Evolutionary conservation across 768 basidiomycete genomes (phyloP).

Genomic region (Auricularia cornea): DNA sequence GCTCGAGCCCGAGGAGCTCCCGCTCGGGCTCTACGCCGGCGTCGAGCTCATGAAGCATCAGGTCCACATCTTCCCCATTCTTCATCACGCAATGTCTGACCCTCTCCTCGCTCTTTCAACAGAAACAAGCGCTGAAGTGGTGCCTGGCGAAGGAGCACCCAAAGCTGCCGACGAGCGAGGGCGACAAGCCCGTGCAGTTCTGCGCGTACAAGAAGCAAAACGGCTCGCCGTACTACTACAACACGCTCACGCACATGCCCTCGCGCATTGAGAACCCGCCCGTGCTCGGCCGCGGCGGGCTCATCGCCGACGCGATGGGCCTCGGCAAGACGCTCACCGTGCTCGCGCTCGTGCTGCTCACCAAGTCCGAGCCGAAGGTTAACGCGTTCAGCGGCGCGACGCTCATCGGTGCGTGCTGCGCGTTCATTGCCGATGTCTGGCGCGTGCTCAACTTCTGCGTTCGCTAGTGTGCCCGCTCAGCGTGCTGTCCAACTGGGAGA

Average conservation of each 20-base stretch:
- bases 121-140: slow-evolving; percentile 85
- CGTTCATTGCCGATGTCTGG: too few relatives aligned
- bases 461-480: slow-evolving; percentile 80
- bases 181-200: slow-evolving; percentile 77
- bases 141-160: slow-evolving; percentile 78
- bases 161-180: slow-evolving; percentile 51
- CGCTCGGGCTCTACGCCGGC: slow-evolving; percentile 50
- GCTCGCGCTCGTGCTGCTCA: slow-evolving; percentile 71
- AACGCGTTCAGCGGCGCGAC: slow-evolving; percentile 42
- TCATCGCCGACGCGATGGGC: slow-evolving; percentile 89
- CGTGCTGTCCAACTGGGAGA: slow-evolving; percentile 82
- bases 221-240: slow-evolving; percentile 55
- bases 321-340: slow-evolving; percentile 87
- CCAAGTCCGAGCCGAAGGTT: slow-evolving; percentile 48
- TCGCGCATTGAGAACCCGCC: slow-evolving; percentile 37
- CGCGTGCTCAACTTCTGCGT: too few relatives aligned
- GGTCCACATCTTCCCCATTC: slow-evolving; percentile 29
- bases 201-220: slow-evolving; percentile 65
- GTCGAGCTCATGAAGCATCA: slow-evolving; percentile 80
- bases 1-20: slow-evolving; percentile 40
- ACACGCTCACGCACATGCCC: slow-evolving; percentile 36
- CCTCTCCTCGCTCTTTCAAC: background rate
- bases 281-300: slow-evolving; percentile 69
- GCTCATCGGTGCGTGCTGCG: slow-evolving; percentile 69
- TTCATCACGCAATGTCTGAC: background rate